Evolutionary conservation across 2,329 filamentous ascomycete species (phyloP), one percentile per base, ranked within the genome.

Genomic region (Fusarium odoratissimum): DNA sequence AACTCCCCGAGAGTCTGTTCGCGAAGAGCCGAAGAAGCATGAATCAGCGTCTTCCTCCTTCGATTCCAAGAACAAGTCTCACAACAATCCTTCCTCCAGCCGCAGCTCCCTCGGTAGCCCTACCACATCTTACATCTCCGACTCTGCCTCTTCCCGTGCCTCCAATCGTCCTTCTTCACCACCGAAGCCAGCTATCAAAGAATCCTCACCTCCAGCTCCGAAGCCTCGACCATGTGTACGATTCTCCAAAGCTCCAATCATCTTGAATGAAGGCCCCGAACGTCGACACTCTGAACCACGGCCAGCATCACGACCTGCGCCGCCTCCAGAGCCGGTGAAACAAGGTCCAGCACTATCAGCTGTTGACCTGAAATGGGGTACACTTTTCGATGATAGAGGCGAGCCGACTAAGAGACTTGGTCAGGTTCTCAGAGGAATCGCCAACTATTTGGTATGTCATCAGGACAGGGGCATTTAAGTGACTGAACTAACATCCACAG

Each of bases 331-430:
- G 12, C 31, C 49, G 12, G 49, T 41, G 4, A 45, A 28, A 8
- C 60, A 62, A 4, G 64, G 41, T 1, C 60, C 67, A 13, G 42
- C 51, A 14, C 42, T 77, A 14, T 80, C 77, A 3, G 88, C 88
- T 4, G 81, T 92, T 33, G 93, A 95, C 79, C 89, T 88, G 78
- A 91, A 91, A 78, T 97, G 94, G 94, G 92, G 93, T 10, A 86
- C 85, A 14, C 80, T 97, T 6, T 97, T 97, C 78, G 90, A 92
- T 51, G 83, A 86, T 6, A 85, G 90, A 33, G 92, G 91, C 0
- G 86, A 88, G 62, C 90, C 93, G 2, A 95, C 93, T 0, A 81
- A 86, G 52, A 86, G 93, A 57, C 85, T 95, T 21, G 88, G 89
- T 1, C 89, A 95, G 72, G 90, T 96, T 42, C 83, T 97, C 54